Evolutionary conservation across 306 rosid genomes (phyloP).

Genomic region (Sicyos baderoa): DNA sequence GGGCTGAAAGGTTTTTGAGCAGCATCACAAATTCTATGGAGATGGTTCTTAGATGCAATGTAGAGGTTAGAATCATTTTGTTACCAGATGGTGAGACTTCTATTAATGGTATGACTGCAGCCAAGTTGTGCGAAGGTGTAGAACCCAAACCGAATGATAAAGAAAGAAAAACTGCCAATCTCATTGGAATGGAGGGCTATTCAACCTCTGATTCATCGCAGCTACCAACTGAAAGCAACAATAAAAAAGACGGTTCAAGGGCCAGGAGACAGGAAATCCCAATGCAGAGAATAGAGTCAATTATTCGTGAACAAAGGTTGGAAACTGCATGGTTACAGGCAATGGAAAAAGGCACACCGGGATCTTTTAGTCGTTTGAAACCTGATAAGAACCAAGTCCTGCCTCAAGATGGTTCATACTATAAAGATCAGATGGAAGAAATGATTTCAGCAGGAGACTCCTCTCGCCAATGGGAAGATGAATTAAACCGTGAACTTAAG

Average conservation of each 20-base stretch:
- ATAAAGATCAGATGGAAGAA: constrained; percentile 50
- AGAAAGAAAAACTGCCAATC: constrained; percentile 36
- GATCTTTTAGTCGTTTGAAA: constrained; percentile 64
- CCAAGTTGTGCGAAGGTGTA: constrained; percentile 29
- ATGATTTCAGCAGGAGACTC: constrained; percentile 46
- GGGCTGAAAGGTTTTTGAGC: constrained; percentile 92
- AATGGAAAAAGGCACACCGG: constrained; percentile 82
- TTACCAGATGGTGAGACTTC: constrained; percentile 58
- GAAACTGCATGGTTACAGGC: constrained; percentile 97
- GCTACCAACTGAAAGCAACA: constrained; percentile 39
- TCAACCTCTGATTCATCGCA: constrained; percentile 52
- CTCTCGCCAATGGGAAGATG: constrained; percentile 71
- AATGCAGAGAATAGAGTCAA: constrained; percentile 84
- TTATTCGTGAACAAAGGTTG: constrained; percentile 82
- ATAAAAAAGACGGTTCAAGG: constrained; percentile 30
- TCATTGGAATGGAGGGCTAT: constrained; percentile 34
- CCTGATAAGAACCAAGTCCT: constrained; percentile 93
- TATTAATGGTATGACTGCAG: constrained; percentile 38
- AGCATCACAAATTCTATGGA: constrained; percentile 94
- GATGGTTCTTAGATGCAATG: constrained; percentile 77
- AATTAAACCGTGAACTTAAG: constrained; percentile 42
- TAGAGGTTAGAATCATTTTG: constrained; percentile 82
- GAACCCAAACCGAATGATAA: constrained; percentile 31
- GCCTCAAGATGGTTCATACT: constrained; percentile 64
- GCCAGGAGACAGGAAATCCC: constrained; percentile 61